Base-by-base conservation (phyloP, 2,329 filamentous ascomycete species). In the Cryphonectria nitschkei region DNA sequence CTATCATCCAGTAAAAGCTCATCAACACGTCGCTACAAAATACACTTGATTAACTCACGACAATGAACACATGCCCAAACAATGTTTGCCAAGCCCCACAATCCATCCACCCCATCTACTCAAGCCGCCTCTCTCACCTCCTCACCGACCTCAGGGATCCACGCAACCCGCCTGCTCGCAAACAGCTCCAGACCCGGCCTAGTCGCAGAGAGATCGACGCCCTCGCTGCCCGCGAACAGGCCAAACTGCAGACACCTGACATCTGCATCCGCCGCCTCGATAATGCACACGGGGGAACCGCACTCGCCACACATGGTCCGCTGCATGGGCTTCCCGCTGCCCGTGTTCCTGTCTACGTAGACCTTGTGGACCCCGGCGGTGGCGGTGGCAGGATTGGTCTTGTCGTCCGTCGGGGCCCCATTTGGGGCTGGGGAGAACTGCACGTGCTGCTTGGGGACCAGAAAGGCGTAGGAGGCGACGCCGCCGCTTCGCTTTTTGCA, bases 231-330 rank as follows among this genome's bases (percentile, higher is more conserved):
- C 9, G 70, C 70, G 46, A 72, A 72, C 2, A 70, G 60, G 3
- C 70, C 70, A 37, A 65, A 70, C 22, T 72, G 70, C 11, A 72
- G 64, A 63, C 70, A 72, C n/a, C 70, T 32, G 32, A 46, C 29
- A 11, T 70, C 68, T 11, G 50, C 46, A 54, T 56, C 60, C 9
- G 22, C 41, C 9, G 68, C 52, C 68, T 72, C 70, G 34, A 72
- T 62, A 14, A 72, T 67, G 29, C 70, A 72, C 41, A 72, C 70
- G 13, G 70, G 70, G 2, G 63, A 68, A 26, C 70, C 70, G 62
- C 70, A 72, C 32, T 70, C 70, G 68, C 60, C 68, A 34, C 70
- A 72, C 68, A 72, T 70, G n/a, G 65, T 72, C 58, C 70, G 50
- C 65, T 68, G 70, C 70, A 72, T 72, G n/a, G 70, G 68, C 1